Conservation (phyloP, 1,284 basidiomycete genomes). For the Sutorius eximius region DNA sequence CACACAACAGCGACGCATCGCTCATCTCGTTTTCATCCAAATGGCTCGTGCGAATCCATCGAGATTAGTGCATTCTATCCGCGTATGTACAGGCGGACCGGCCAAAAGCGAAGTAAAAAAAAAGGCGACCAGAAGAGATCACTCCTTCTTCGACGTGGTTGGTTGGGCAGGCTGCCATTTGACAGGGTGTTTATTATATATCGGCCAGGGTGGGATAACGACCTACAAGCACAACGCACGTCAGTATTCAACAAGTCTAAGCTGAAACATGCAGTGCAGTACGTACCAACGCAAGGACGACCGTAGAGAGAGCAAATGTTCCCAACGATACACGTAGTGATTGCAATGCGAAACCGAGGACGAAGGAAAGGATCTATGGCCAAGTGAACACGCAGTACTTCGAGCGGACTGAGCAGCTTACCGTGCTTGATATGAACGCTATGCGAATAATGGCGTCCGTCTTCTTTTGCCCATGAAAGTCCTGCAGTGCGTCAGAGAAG, state of each 20-base stretch:
- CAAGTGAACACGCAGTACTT: not conserved
- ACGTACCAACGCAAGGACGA: slow-evolving; percentile 55
- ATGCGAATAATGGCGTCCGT: slow-evolving; percentile 55
- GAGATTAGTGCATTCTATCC: not conserved
- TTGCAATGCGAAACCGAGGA: slow-evolving; percentile 59
- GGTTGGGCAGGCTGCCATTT: slow-evolving; percentile 55
- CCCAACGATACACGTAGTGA: slow-evolving; percentile 61
- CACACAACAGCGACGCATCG: not conserved
- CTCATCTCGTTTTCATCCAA: no score
- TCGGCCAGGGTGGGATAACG: slow-evolving; percentile 69
- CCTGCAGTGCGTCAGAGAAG: slow-evolving; percentile 41
- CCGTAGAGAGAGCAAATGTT: slow-evolving; percentile 47
- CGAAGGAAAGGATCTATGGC: slow-evolving; percentile 61
- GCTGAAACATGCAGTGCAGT: not conserved
- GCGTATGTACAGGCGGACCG: not conserved
- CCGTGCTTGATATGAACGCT: slow-evolving; percentile 44
- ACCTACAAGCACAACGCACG: slow-evolving; percentile 38
- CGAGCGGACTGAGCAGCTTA: slow-evolving; percentile 28
- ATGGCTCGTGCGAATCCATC: not conserved
- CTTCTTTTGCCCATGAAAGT: slow-evolving; percentile 69
- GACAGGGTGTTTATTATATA: slow-evolving; percentile 63
- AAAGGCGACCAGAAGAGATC: slow-evolving; percentile 1
- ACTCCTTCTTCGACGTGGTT: slow-evolving; percentile 25
- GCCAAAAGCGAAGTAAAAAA: not conserved
- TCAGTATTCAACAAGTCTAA: not conserved